phyloP scores from a whole-genome alignment of 2,329 filamentous ascomycete genomes.

The Dactylellina haptotyla region DNA sequence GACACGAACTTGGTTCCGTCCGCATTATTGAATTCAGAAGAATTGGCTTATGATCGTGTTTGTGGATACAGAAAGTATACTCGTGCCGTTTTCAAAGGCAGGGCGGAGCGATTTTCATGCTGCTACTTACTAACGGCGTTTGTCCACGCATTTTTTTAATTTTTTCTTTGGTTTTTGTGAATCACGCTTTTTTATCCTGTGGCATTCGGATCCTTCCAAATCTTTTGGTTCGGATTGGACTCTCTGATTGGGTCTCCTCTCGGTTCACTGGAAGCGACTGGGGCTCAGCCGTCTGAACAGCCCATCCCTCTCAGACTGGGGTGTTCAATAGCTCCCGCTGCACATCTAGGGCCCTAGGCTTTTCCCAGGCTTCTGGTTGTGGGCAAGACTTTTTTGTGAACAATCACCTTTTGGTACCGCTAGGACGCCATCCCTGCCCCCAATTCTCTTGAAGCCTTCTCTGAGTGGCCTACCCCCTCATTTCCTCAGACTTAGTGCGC shows the following conservation, averaged over 20 bases:
- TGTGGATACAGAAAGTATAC: too few relatives aligned
- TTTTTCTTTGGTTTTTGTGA: too few relatives aligned
- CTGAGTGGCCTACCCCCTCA: conserved; percentile 18
- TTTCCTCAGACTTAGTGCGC: conserved; percentile 5
- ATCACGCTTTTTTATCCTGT: conserved; percentile 2
- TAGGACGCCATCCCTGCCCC: conserved; percentile 19
- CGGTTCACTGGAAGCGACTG: conserved; percentile 19
- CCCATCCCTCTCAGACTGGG: conserved; percentile 1
- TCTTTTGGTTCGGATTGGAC: not conserved
- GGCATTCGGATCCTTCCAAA: conserved; percentile 35
- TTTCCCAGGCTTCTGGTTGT: conserved; percentile 15
- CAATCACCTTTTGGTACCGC: conserved; percentile 17
- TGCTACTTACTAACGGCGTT: too few relatives aligned
- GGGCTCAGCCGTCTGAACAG: conserved; percentile 36
- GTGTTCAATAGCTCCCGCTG: conserved; percentile 8
- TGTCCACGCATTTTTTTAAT: too few relatives aligned
- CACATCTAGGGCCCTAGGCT: conserved; percentile 24
- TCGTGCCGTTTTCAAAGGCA: too few relatives aligned
- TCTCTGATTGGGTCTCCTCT: conserved; percentile 27
- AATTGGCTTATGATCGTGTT: too few relatives aligned
- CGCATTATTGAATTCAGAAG: too few relatives aligned
- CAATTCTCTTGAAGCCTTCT: conserved; percentile 31
- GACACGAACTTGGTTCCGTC: too few relatives aligned
- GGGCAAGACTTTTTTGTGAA: conserved; percentile 7
- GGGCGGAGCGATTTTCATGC: too few relatives aligned